Conservation (phyloP, 2,329 filamentous ascomycete species). For the Ophiostoma novo-ulmi region DNA sequence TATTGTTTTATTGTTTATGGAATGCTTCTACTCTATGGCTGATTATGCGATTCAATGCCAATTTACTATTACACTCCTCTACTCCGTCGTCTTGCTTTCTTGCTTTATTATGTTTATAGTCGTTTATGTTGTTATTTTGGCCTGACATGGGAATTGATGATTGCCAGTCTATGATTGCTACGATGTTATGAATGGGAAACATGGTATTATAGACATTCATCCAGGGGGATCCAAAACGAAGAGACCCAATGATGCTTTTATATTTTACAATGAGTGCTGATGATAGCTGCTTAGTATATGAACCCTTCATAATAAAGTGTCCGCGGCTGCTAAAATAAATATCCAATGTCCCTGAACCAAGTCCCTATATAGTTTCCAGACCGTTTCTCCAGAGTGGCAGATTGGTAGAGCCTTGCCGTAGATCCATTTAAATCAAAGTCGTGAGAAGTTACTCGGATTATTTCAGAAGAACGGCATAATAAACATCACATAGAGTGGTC, state of each 20-base stretch:
- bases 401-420: neutral
- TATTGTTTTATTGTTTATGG: neutral
- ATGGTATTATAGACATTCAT: neutral
- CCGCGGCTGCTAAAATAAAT: neutral
- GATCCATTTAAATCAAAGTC: neutral
- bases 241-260: neutral
- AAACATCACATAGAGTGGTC: neutral
- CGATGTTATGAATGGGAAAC: neutral
- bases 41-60: neutral
- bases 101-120: neutral
- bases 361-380: neutral
- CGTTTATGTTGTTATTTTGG: neutral
- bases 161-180: neutral
- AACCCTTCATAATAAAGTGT: neutral
- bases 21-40: constrained; percentile 1
- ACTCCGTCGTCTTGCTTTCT: neutral
- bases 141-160: too few relatives aligned
- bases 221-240: neutral
- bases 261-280: neutral
- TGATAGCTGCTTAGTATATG: neutral
- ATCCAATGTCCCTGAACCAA: neutral
- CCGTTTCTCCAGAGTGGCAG: neutral
- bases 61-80: neutral
- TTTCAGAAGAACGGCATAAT: too few relatives aligned
- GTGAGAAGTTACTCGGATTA: too few relatives aligned